Evolutionary conservation across 1,284 basidiomycete genomes (phyloP).

Genomic region (Trichosporon ovoides): DNA sequence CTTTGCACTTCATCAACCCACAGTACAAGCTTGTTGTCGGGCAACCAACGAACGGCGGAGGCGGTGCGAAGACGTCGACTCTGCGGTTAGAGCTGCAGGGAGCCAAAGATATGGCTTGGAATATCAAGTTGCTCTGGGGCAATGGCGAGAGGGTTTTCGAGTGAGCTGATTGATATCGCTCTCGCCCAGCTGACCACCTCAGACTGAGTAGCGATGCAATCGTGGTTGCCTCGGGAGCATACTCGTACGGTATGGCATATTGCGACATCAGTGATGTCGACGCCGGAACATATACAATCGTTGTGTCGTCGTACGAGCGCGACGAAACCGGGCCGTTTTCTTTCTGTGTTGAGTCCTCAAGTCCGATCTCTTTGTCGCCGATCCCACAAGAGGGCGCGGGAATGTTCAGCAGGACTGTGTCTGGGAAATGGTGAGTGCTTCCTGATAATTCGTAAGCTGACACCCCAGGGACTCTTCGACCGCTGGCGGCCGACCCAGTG

Average conservation of each 20-base stretch:
- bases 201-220: constrained; percentile 45
- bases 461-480: constrained; percentile 54
- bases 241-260: constrained; percentile 71
- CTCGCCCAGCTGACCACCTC: background rate
- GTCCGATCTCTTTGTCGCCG: constrained; percentile 46
- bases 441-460: constrained; percentile 1
- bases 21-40: constrained; percentile 68
- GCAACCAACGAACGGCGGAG: background rate
- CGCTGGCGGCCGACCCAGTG: constrained; percentile 63
- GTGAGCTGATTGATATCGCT: constrained; percentile 52
- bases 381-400: constrained; percentile 76
- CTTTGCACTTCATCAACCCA: constrained; percentile 83
- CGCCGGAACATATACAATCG: constrained; percentile 72
- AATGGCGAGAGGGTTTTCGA: constrained; percentile 65
- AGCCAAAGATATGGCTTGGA: constrained; percentile 65
- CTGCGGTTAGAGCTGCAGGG: constrained; percentile 58
- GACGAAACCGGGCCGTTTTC: constrained; percentile 61
- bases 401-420: constrained; percentile 68
- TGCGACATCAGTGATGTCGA: constrained; percentile 53
- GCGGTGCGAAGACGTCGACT: constrained; percentile 45
- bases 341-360: constrained; percentile 60
- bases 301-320: constrained; percentile 77
- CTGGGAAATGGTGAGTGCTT: constrained; percentile 62
- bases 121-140: constrained; percentile 70
- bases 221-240: constrained; percentile 59